Conservation (phyloP, 2,329 filamentous ascomycete species). For the Calonectria ilicicola region DNA sequence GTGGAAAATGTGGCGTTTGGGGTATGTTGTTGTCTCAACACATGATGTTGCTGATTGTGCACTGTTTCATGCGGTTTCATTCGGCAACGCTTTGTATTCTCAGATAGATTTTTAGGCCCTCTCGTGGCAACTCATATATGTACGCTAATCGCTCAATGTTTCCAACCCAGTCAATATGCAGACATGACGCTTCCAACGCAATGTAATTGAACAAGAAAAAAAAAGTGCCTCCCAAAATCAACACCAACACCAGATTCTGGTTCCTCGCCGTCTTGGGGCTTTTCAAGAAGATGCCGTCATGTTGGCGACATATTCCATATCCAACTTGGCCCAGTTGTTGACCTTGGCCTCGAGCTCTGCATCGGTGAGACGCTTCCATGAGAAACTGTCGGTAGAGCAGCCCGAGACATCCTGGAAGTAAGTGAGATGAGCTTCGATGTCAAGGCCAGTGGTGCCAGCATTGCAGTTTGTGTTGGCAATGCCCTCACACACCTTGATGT, state of each 20-base stretch:
- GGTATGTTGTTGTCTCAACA: background rate
- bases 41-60: background rate
- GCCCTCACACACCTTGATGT: slow-evolving; percentile 63
- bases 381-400: slow-evolving; percentile 48
- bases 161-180: background rate
- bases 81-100: background rate
- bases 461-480: slow-evolving; percentile 63
- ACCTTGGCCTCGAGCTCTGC: slow-evolving; percentile 54
- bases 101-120: background rate
- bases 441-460: slow-evolving; percentile 58
- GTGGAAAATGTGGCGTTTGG: background rate
- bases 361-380: slow-evolving; percentile 46
- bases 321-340: slow-evolving; percentile 50
- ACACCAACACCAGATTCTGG: background rate
- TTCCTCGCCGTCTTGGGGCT: background rate
- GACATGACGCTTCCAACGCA: background rate
- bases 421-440: slow-evolving; percentile 58
- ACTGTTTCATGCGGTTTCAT: background rate
- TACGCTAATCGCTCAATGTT: background rate
- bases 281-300: slow-evolving; percentile 23
- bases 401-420: slow-evolving; percentile 61
- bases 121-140: background rate
- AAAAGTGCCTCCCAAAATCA: background rate
- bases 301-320: slow-evolving; percentile 46
- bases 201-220: background rate